Conservation (phyloP, 2,329 filamentous ascomycete genomes). For the Colletotrichum sp. region DNA sequence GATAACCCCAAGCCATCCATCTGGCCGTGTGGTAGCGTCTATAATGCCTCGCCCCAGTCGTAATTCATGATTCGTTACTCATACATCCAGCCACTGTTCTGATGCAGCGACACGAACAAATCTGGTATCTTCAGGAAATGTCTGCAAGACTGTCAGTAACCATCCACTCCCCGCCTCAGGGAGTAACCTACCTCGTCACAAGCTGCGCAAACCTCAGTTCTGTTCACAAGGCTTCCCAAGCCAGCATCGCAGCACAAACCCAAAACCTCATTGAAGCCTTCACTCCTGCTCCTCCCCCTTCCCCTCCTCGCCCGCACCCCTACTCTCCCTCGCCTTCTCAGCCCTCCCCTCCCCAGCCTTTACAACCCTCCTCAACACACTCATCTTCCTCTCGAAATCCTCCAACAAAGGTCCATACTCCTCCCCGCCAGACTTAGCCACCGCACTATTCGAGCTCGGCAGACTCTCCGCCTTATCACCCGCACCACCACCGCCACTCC, state of each 20-base stretch:
- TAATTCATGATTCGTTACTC: not conserved
- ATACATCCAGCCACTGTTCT: not conserved
- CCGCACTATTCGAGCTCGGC: conserved; percentile 32
- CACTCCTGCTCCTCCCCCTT: conserved; percentile 25
- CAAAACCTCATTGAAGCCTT: not conserved
- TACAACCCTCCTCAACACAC: conserved; percentile 56
- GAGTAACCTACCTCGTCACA: not conserved
- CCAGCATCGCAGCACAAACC: no score
- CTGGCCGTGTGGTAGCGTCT: not conserved
- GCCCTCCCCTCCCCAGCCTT: conserved; percentile 46
- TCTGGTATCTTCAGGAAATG: no score
- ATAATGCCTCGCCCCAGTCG: not conserved
- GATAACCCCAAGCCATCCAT: not conserved
- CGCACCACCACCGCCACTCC: conserved; percentile 24
- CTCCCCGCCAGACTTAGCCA: conserved; percentile 38
- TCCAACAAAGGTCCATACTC: conserved; percentile 58
- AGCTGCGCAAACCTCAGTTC: rapidly evolving
- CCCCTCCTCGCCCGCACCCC: not conserved
- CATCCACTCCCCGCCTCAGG: rapidly evolving
- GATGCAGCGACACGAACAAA: not conserved
- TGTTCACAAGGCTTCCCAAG: not conserved
- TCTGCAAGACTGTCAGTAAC: not conserved
- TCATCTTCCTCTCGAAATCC: conserved; percentile 65
- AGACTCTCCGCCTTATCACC: not conserved
- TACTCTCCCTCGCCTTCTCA: conserved; percentile 4